Conservation (phyloP, 805 yeast species). For the Nakazawaea ishiwadae region DNA sequence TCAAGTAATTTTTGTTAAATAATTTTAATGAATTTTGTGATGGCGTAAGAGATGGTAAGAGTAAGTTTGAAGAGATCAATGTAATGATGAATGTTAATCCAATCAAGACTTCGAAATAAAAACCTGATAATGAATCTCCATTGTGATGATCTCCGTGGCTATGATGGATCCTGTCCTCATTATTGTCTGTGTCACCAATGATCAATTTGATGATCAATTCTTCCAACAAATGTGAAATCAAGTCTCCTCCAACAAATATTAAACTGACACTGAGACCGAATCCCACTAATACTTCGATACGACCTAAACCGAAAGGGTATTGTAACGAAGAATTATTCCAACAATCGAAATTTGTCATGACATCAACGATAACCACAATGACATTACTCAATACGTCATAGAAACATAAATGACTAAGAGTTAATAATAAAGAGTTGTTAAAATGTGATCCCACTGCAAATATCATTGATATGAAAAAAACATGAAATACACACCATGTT, state of each 20-base stretch:
- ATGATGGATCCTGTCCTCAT: constrained; percentile 22
- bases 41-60: constrained; percentile 13
- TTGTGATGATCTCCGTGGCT: constrained; percentile 24
- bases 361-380: constrained; percentile 64
- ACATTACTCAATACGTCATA: constrained; percentile 82
- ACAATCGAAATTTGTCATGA: constrained; percentile 86
- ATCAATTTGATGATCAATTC: constrained; percentile 50
- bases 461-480: constrained; percentile 46
- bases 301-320: constrained; percentile 90
- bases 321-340: constrained; percentile 82
- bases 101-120: constrained; percentile 26
- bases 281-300: constrained; percentile 83
- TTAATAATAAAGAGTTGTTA: constrained; percentile 57
- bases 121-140: constrained; percentile 18
- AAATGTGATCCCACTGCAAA: constrained; percentile 57
- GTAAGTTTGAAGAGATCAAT: constrained; percentile 27
- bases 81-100: constrained; percentile 24
- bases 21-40: constrained; percentile 23
- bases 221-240: constrained; percentile 82
- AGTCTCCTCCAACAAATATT: constrained; percentile 86
- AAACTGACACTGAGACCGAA: constrained; percentile 83
- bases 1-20: constrained; percentile 15
- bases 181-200: constrained; percentile 23
- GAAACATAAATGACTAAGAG: constrained; percentile 81
- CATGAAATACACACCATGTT: constrained; percentile 55